Percentiles rank a stretch among this genome's conserved stretches.
phyloP scores from a whole-genome alignment of 306 rosid species.

The Hippophae rhamnoides region DNA sequence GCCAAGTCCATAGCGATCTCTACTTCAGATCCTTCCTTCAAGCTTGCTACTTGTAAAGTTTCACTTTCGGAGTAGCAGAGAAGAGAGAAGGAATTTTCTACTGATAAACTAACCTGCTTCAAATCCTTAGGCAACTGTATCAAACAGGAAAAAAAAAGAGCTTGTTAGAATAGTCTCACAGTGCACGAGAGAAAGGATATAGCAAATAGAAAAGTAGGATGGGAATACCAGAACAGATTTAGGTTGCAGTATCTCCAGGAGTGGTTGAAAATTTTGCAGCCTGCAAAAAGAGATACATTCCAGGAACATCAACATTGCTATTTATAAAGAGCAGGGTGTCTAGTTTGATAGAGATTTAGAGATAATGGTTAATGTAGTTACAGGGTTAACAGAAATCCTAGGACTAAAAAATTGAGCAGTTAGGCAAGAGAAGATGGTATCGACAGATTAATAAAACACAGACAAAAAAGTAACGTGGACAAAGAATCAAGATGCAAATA shows the following conservation, averaged over 20 bases:
- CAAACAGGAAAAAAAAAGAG: constrained; percentile 15
- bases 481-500: no score
- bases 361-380: no score
- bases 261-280: constrained; percentile 43
- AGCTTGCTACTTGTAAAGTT: constrained; percentile 33
- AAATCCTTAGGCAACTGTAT: constrained; percentile 54
- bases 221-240: constrained; percentile 52
- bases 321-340: no score
- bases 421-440: no score
- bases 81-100: constrained; percentile 28
- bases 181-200: background rate
- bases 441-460: no score
- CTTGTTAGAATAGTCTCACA: constrained; percentile 5
- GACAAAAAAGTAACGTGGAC: no score
- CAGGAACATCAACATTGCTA: no score
- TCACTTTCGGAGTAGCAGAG: constrained; percentile 45
- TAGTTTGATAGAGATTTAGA: no score
- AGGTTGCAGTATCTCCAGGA: constrained; percentile 52
- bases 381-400: no score
- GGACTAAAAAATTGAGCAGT: no score
- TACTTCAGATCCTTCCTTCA: constrained; percentile 34
- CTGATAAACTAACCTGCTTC: constrained; percentile 26
- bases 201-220: background rate
- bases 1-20: constrained; percentile 54
- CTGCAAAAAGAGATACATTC: constrained; percentile 23